These are phyloP conservation scores for Macrolepiota fuliginosa DNA, from an alignment of 768 basidiomycete species.

Conservation along the genomic window DNA sequence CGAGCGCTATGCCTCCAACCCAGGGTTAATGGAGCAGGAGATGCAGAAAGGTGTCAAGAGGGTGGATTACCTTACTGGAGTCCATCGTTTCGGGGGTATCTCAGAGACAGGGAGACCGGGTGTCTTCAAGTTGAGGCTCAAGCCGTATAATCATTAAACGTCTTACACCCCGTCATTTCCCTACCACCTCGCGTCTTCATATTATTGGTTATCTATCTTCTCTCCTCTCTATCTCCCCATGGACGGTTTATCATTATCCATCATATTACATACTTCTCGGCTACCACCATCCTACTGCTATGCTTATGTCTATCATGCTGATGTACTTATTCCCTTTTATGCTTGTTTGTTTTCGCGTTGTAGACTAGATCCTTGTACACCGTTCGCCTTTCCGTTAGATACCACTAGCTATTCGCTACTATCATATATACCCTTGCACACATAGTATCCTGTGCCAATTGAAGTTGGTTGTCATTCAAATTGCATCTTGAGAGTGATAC, in stretches of 20 bases:
- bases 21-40: neutral
- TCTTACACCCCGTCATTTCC: neutral
- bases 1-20: conserved; percentile 1
- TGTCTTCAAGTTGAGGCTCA: neutral
- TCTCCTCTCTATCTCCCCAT: neutral
- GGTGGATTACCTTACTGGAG: conserved; percentile 1
- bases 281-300: neutral
- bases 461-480: neutral
- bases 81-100: neutral
- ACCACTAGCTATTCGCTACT: neutral
- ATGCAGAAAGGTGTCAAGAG: neutral
- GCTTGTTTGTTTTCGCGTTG: neutral
- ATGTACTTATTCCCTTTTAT: neutral
- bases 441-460: neutral
- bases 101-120: neutral
- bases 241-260: conserved; percentile 10
- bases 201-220: neutral
- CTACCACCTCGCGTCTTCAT: neutral
- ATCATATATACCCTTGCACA: neutral
- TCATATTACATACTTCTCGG: neutral
- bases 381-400: neutral
- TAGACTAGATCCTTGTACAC: neutral
- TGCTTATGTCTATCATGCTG: neutral
- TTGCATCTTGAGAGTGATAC: too few relatives aligned
- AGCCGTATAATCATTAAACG: neutral